Conservation (phyloP, 1,284 basidiomycete species). For the Microstroma glucosiphilum region DNA sequence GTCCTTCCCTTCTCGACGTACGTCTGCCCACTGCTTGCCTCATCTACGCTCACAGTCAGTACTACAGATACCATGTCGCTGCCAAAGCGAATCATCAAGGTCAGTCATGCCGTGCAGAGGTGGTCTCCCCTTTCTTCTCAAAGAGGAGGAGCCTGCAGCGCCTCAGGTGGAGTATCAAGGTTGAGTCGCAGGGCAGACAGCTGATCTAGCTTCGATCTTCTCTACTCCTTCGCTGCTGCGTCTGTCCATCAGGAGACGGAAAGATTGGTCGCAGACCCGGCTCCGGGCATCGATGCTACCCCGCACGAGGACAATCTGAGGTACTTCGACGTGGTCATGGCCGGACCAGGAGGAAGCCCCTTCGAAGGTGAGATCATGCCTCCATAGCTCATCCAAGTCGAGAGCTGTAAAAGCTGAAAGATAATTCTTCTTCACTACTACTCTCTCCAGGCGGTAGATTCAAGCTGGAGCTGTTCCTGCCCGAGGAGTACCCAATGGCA, state of each 20-base stretch:
- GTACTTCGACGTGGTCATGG: conserved; percentile 96
- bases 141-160: not conserved
- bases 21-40: too few relatives aligned
- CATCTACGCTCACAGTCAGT: not conserved
- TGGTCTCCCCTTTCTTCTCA: not conserved
- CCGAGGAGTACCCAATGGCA: conserved; percentile 98
- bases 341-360: conserved; percentile 86
- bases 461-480: conserved; percentile 90
- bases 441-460: conserved; percentile 71
- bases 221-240: conserved; percentile 4
- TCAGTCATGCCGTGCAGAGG: conserved; percentile 16
- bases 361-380: conserved; percentile 59
- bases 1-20: too few relatives aligned
- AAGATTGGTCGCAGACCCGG: conserved; percentile 86
- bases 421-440: not conserved
- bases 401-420: not conserved
- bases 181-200: not conserved
- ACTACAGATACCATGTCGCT: conserved; percentile 31
- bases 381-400: not conserved
- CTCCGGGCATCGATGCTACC: conserved; percentile 84
- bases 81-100: conserved; percentile 51
- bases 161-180: not conserved
- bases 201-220: not conserved
- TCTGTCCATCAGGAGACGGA: conserved; percentile 99
- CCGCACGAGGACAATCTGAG: conserved; percentile 96